Evolutionary conservation across 2,329 filamentous ascomycete genomes (phyloP).

Genomic region (Biscogniauxia sp.): DNA sequence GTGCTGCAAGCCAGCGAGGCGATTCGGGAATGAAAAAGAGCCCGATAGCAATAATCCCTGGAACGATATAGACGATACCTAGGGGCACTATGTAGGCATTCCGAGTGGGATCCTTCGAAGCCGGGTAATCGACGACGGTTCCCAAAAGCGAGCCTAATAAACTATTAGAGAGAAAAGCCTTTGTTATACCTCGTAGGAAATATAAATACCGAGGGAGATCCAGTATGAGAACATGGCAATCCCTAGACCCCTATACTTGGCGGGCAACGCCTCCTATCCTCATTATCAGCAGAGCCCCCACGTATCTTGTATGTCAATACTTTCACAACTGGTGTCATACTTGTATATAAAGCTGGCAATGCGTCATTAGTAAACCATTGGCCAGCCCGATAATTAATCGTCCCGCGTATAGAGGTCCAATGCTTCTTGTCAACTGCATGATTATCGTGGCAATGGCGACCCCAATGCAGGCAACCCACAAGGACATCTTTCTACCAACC

Average conservation of each 20-base stretch:
- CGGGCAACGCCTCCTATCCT: slow-evolving; percentile 42
- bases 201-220: slow-evolving; percentile 41
- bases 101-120: slow-evolving; percentile 12
- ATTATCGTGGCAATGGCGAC: slow-evolving; percentile 42
- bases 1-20: slow-evolving; percentile 37
- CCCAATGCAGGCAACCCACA: slow-evolving; percentile 37
- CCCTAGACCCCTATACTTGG: slow-evolving; percentile 43
- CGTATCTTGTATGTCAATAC: neutral
- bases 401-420: slow-evolving; percentile 46
- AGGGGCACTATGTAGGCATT: slow-evolving; percentile 21
- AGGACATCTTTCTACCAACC: slow-evolving; percentile 31
- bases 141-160: slow-evolving; percentile 43
- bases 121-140: slow-evolving; percentile 48
- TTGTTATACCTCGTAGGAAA: neutral
- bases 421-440: slow-evolving; percentile 46
- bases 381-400: slow-evolving; percentile 46
- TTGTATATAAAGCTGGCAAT: slow-evolving; percentile 16
- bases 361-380: slow-evolving; percentile 36
- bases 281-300: neutral
- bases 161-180: slow-evolving; percentile 22
- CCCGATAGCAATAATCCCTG: slow-evolving; percentile 32
- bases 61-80: slow-evolving; percentile 30
- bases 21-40: slow-evolving; percentile 38
- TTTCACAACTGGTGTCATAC: slow-evolving; percentile 1
- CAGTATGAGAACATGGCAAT: slow-evolving; percentile 45